phyloP scores from a whole-genome alignment of 768 basidiomycete genomes.

The Coprinellus micaceus region DNA sequence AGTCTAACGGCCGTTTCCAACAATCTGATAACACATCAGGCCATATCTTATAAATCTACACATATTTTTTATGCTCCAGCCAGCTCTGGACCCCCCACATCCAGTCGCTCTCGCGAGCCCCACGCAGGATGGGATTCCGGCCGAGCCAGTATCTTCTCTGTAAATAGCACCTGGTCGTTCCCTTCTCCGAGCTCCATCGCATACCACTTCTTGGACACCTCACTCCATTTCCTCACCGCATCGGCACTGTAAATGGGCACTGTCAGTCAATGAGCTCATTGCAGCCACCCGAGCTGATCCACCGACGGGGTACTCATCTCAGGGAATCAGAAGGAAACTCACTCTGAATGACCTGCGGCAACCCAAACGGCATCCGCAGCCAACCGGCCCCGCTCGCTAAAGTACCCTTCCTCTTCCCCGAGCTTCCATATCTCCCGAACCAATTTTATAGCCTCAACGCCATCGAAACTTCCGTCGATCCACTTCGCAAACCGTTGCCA shows the following conservation, averaged over 20 bases:
- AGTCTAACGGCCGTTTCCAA: background rate
- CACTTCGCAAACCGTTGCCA: conserved; percentile 48
- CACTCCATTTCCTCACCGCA: conserved; percentile 50
- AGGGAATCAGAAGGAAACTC: conserved; percentile 23
- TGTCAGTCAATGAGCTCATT: background rate
- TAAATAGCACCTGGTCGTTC: conserved; percentile 43
- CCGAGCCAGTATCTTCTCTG: conserved; percentile 27
- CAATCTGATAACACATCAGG: background rate
- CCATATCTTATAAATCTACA: background rate
- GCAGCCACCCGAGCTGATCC: background rate
- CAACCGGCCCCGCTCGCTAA: conserved; percentile 60
- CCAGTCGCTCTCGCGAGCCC: conserved; percentile 36
- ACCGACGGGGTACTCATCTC: conserved; percentile 1
- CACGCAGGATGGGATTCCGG: conserved; percentile 48
- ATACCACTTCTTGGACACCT: conserved; percentile 50
- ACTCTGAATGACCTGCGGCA: conserved; percentile 64
- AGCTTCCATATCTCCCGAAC: conserved; percentile 53
- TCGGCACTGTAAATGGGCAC: conserved; percentile 30
- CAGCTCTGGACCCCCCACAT: conserved; percentile 32
- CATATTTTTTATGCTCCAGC: background rate
- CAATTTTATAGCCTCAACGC: conserved; percentile 44
- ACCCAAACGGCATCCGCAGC: conserved; percentile 60
- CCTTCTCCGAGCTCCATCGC: conserved; percentile 53
- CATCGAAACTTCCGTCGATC: conserved; percentile 42
- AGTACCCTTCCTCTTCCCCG: conserved; percentile 61